Base-by-base conservation (phyloP, 306 rosid species). In the Quercus robur region DNA sequence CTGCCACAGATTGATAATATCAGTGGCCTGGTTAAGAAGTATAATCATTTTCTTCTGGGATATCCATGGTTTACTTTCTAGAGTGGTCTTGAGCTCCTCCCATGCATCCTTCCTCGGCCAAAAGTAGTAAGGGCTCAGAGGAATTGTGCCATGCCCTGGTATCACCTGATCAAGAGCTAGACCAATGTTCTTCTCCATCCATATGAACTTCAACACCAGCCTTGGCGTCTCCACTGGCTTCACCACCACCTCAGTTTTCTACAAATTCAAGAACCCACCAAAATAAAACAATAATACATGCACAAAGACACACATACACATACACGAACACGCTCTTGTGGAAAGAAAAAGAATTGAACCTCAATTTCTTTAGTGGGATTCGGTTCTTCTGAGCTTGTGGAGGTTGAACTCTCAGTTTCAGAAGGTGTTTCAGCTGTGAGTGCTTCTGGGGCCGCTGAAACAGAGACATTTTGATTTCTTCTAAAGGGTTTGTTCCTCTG, bases 101-200 rank as follows among this genome's bases (percentile, higher is more conserved):
- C 98, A 91, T 51, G 98, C 97, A 83, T 94, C 98, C 87, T 92
- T 94, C 81, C 98, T 84, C 0, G 97, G 98, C 97, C 98, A 94
- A 78, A 94, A 94, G 94, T 92, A 94, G 78, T 94, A 94, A 28
- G 98, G 97, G 75, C 98, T 92, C 8, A 94, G 83, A 44, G 98
- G 98, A 78, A 94, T 82, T 19, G 94, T 86, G 52, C 98, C 98
- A 33, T 90, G 89, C 1, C 95, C 97, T 0, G 94, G 97, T 79
- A 94, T 75, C 87, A 89, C 81, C 56, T 92, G 98, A 74, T 94
- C 97, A 0, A 94, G 90, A 19, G 88, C 97, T 77, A 94, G 93
- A 15, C 97, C 97, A 3, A 94, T 91, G 88, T 92, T 94, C 90
- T 92, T 92, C 82, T 91, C 97, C 97, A 94, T 90, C 97, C 99